phyloP scores from a whole-genome alignment of 2,329 filamentous ascomycete species.

The Myrmaecium sp. region DNA sequence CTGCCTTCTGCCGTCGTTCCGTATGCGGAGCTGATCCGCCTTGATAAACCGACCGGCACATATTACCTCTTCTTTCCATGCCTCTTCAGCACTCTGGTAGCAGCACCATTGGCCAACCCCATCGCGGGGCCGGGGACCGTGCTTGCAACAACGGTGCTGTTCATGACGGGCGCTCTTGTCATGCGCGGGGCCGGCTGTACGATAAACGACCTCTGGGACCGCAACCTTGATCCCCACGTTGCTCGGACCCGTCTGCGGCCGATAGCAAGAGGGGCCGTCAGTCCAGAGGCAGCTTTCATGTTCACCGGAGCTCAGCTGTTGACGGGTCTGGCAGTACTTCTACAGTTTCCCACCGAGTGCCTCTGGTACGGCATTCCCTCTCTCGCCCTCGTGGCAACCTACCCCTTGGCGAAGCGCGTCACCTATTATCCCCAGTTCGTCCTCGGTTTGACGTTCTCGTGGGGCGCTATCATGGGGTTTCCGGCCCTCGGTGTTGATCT shows the following conservation, averaged over 20 bases:
- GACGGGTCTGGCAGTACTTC: slow-evolving; percentile 52
- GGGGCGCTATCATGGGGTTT: slow-evolving; percentile 79
- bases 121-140: slow-evolving; percentile 44
- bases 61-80: slow-evolving; percentile 80
- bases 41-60: slow-evolving; percentile 67
- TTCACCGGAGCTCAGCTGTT: slow-evolving; percentile 63
- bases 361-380: slow-evolving; percentile 65
- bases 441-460: slow-evolving; percentile 71
- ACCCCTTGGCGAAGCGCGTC: slow-evolving; percentile 70
- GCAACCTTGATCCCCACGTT: slow-evolving; percentile 70
- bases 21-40: slow-evolving; percentile 64
- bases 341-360: slow-evolving; percentile 59
- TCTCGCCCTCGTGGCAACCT: slow-evolving; percentile 53
- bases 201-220: slow-evolving; percentile 84
- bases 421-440: slow-evolving; percentile 79
- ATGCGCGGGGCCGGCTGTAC: slow-evolving; percentile 82
- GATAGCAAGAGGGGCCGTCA: slow-evolving; percentile 63
- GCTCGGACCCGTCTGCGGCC: slow-evolving; percentile 59
- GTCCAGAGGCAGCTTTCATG: slow-evolving; percentile 50
- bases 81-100: slow-evolving; percentile 67
- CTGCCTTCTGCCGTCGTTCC: slow-evolving; percentile 57
- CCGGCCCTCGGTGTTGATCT: slow-evolving; percentile 66
- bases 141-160: slow-evolving; percentile 47
- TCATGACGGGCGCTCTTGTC: slow-evolving; percentile 59
- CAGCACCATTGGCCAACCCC: slow-evolving; percentile 50